phyloP scores from a whole-genome alignment of 495 filamentous ascomycete genomes.

The Annulohypoxylon moriforme region DNA sequence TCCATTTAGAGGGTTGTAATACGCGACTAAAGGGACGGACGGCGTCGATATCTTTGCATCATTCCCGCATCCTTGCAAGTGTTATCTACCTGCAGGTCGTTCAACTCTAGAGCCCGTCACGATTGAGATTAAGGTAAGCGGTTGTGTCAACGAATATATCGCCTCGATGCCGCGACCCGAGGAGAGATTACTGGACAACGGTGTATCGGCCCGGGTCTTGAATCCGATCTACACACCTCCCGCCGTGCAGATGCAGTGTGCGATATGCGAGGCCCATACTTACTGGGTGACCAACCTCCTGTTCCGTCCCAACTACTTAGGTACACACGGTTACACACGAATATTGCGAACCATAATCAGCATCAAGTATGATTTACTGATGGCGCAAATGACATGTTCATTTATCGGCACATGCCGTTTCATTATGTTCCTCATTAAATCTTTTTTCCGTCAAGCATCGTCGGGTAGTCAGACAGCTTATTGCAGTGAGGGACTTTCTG shows the following conservation, averaged over 20 bases:
- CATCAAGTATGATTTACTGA: constrained; percentile 4
- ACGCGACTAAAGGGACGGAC: constrained; percentile 24
- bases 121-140: constrained; percentile 11
- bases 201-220: constrained; percentile 35
- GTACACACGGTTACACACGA: constrained; percentile 29
- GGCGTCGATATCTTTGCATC: constrained; percentile 27
- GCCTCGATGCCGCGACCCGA: constrained; percentile 31
- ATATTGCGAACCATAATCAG: constrained; percentile 9
- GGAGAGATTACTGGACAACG: constrained; percentile 21
- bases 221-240: constrained; percentile 40
- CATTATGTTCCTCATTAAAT: constrained; percentile 6
- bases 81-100: constrained; percentile 38
- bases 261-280: constrained; percentile 29
- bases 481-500: background rate
- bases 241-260: constrained; percentile 39
- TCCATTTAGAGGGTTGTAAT: constrained; percentile 21
- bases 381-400: constrained; percentile 5
- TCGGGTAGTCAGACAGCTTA: background rate
- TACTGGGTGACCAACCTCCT: constrained; percentile 13
- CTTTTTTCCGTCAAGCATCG: background rate
- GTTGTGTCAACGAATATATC: constrained; percentile 29
- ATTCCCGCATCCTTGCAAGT: constrained; percentile 28
- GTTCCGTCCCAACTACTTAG: constrained; percentile 14
- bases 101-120: constrained; percentile 17
- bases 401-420: constrained; percentile 8